Conservation (phyloP, 129 eudicot species). For the Arctium minus region DNA sequence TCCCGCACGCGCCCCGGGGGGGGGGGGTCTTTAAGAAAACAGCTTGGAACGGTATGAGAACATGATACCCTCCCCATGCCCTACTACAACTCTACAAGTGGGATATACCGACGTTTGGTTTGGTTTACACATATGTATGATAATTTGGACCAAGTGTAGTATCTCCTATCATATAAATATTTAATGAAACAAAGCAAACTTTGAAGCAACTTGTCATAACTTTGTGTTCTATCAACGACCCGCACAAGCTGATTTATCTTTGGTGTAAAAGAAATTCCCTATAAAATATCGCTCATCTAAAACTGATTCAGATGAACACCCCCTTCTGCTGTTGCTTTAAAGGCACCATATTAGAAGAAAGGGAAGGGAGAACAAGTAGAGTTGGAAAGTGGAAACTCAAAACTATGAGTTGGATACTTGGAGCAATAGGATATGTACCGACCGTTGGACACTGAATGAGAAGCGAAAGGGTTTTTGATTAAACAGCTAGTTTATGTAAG, state of each 20-base stretch:
- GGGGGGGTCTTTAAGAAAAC: too few species aligned
- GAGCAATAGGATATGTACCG: too few species aligned
- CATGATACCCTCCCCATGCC: too few species aligned
- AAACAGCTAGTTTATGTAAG: too few species aligned
- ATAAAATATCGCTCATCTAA: not conserved
- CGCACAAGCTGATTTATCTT: not conserved
- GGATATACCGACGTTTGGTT: not conserved
- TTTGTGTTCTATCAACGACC: not conserved
- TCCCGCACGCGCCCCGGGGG: too few species aligned
- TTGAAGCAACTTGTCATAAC: not conserved
- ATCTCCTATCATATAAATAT: not conserved
- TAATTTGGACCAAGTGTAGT: not conserved
- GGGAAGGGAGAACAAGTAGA: not conserved
- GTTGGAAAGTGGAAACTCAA: too few species aligned
- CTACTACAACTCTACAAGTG: too few species aligned
- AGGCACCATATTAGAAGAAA: not conserved
- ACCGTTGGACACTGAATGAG: too few species aligned
- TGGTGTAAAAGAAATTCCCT: not conserved
- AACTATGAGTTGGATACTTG: too few species aligned
- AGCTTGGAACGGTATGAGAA: too few species aligned
- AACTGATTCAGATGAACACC: not conserved
- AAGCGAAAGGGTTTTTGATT: too few species aligned
- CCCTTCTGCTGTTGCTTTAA: not conserved
- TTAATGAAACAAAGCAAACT: too few species aligned
- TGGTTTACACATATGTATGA: not conserved